These are phyloP conservation scores for Ophiosphaerella korrae DNA, from an alignment of 2,329 filamentous ascomycete species.

Conservation along the genomic window DNA sequence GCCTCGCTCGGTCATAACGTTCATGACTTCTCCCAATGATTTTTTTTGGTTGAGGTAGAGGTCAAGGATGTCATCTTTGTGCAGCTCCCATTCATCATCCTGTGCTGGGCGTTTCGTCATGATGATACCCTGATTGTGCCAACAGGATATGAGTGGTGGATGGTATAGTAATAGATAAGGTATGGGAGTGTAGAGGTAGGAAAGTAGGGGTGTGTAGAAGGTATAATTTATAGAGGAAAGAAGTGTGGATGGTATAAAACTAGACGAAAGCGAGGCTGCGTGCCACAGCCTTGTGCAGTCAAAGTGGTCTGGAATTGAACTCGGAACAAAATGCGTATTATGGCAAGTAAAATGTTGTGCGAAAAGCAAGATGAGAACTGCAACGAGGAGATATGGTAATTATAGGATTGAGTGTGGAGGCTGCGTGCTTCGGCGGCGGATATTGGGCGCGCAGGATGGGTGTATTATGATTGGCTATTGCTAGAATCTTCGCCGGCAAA, in stretches of 20 bases:
- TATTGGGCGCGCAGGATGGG: not conserved
- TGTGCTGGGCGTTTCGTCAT: conserved; percentile 11
- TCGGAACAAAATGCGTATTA: too few relatives aligned
- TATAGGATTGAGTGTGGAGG: not conserved
- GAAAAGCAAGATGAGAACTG: not conserved
- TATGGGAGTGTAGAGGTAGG: too few relatives aligned
- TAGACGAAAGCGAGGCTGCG: too few relatives aligned
- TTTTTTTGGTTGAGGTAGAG: conserved; percentile 4
- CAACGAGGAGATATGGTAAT: not conserved
- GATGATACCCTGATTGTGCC: not conserved
- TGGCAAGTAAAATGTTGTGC: too few relatives aligned
- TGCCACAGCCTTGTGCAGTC: too few relatives aligned
- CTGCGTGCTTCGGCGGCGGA: not conserved
- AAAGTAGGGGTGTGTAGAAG: too few relatives aligned
- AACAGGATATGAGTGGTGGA: not conserved
- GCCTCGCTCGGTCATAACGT: conserved; percentile 3
- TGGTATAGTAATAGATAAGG: not conserved
- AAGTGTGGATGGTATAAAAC: too few relatives aligned
- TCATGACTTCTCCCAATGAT: conserved; percentile 7
- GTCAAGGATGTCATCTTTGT: conserved; percentile 4
- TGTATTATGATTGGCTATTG: conserved; percentile 2
- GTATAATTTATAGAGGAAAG: too few relatives aligned
- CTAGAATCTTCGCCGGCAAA: conserved; percentile 1
- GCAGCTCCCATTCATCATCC: conserved; percentile 8
- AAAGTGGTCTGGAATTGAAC: too few relatives aligned